Evolutionary conservation across 2,329 filamentous ascomycete genomes (phyloP), one percentile per base, ranked within the genome.

Genomic region (Stachybotrys elegans): DNA sequence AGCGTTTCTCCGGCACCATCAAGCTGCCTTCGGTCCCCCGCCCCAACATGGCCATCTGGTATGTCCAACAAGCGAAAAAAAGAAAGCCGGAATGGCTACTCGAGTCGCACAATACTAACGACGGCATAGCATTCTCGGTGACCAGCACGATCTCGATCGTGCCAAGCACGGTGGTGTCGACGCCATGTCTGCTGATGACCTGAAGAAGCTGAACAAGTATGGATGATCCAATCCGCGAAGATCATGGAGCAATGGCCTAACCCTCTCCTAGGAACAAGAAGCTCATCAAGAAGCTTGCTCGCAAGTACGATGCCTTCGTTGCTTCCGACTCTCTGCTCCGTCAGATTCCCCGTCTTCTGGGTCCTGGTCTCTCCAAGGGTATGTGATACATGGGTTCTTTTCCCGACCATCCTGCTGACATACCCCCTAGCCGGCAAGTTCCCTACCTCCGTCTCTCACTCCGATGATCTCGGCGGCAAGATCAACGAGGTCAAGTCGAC

Each of bases 1-100:
- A 98, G 92, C 92, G 92, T 95, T 98, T 98, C 92, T 95, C 88
- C 47, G 93, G 93, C 75, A 97, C 93, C 73, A 88, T 98, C 81
- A 90, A 86, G 78, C 87, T 97, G 65, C 91, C 92, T 59, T 79
- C 83, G 65, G 80, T 97, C 61, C 93, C 91, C 62, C 90, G 89
- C 69, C 93, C 89, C 69, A 83, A 84, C 79, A 93, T 94, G 88
- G 74, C 70, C 76, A 83, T 94, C 78, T 94, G 86, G 61, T 65
- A 59, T 35, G 59, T 45, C 14, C 25, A 14, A 8, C 7, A 38
- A 14, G 21, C n/a, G n/a, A 38, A 19, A 27, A 9, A 41, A 43
- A 14, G 20, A 14, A 17, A n/a, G 31, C 16, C 29, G 23, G 29
- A 42, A 22, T 19, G 6, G 40, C 5, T 8, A 4, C 22, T 31